These are phyloP conservation scores for Gleditsia sinensis DNA, from an alignment of 306 rosid genomes.

Conservation along the genomic window DNA sequence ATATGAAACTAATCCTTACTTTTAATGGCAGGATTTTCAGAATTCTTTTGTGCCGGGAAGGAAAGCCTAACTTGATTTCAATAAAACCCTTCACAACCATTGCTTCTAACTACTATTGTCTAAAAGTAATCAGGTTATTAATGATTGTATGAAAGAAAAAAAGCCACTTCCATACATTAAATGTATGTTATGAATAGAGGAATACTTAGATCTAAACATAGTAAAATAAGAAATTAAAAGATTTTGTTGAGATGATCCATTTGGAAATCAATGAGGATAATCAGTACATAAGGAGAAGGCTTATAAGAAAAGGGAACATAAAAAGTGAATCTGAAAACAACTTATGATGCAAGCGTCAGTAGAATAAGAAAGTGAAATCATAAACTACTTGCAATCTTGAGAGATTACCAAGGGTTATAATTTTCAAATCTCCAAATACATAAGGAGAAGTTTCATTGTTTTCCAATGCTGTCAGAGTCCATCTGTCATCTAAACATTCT, in stretches of 20 bases:
- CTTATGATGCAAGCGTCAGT: constrained; percentile 18
- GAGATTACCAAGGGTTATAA: constrained; percentile 74
- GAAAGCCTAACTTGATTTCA: background rate
- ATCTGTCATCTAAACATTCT: constrained; percentile 57
- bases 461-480: constrained; percentile 39
- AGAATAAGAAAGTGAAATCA: constrained; percentile 9
- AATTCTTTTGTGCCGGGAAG: background rate
- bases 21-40: background rate
- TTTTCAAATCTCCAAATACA: constrained; percentile 73
- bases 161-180: background rate
- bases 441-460: constrained; percentile 61
- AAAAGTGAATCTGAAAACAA: background rate
- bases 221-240: background rate
- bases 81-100: background rate
- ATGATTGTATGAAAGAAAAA: background rate
- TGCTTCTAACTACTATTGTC: constrained; percentile 21
- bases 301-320: too few relatives aligned
- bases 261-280: constrained; percentile 26
- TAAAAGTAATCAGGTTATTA: constrained; percentile 25
- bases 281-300: constrained; percentile 8
- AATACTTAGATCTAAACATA: constrained; percentile 15
- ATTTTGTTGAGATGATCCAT: constrained; percentile 21
- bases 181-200: constrained; percentile 7
- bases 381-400: constrained; percentile 29
- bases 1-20: background rate